These are phyloP conservation scores for Quercus parvula DNA, from an alignment of 306 rosid species.

Conservation along the genomic window DNA sequence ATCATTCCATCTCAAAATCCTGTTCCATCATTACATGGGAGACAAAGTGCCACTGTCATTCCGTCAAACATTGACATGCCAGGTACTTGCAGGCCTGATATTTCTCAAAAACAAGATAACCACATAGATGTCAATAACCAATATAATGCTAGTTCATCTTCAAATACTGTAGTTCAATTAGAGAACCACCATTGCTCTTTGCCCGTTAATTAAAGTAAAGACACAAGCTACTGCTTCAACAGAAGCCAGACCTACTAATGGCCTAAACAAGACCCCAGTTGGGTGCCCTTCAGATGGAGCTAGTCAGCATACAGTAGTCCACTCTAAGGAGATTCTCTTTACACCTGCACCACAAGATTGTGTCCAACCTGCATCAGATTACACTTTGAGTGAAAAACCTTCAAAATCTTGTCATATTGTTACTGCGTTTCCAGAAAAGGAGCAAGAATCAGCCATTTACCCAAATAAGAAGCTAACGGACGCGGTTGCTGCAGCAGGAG, in stretches of 20 bases:
- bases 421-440: conserved; percentile 41
- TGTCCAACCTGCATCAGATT: conserved; percentile 24
- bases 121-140: conserved; percentile 32
- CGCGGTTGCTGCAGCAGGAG: conserved; percentile 73
- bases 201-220: conserved; percentile 33
- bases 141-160: conserved; percentile 38
- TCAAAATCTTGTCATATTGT: conserved; percentile 33
- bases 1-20: conserved; percentile 46
- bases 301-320: conserved; percentile 35
- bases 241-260: conserved; percentile 33
- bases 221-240: conserved; percentile 39
- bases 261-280: conserved; percentile 22
- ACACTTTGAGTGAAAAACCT: conserved; percentile 23
- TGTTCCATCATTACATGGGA: conserved; percentile 41
- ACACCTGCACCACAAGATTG: conserved; percentile 23
- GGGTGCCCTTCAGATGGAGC: conserved; percentile 39
- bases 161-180: conserved; percentile 30
- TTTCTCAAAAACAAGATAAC: conserved; percentile 42
- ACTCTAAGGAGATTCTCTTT: conserved; percentile 20
- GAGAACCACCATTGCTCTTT: conserved; percentile 32
- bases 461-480: conserved; percentile 45
- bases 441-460: conserved; percentile 32
- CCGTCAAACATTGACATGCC: conserved; percentile 49
- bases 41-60: conserved; percentile 37
- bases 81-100: conserved; percentile 38